Base-by-base conservation (phyloP, 73 alveolate species). In the Paramecium pentaurelia region DNA sequence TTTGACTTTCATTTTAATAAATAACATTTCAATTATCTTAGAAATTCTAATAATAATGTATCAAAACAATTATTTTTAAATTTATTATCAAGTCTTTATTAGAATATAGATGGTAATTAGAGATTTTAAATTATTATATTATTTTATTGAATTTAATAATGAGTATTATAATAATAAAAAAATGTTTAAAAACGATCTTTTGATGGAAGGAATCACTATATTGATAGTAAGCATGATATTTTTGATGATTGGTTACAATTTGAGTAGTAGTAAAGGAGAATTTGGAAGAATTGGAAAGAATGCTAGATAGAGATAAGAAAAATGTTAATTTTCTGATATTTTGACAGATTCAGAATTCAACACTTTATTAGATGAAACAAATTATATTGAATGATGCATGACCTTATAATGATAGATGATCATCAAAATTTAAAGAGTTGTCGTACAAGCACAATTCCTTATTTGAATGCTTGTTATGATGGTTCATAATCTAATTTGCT, bases 281-380 rank as follows among this genome's bases (percentile, higher is more conserved):
- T 54, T 22, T 54, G 70, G 70, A 54, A 54, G 70, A 18, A 54
- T 54, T 18, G 32, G 70, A 54, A 54, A 54, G 70, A 54, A 54
- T 54, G 70, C 70, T 18, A 54, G 70, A 54, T 18, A 54, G 70
- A 54, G 70, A 54, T 64, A 64, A 14, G 84, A 64, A 34, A 64
- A 64, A 64, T 32, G 84, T 18, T 14, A 20, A 32, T 28, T 6
- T 64, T 64, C 84, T 3, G 84, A 64, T 34, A 64, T 64, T 32
- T 64, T 64, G 47, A 64, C 84, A 64, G 84, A 64, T 64, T 64
- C 84, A 64, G 84, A 64, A 64, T 64, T 64, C 51, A 64, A 64
- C 47, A 64, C 84, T 32, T 34, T 64, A 34, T 34, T 64, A 32
- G 84, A 64, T 64, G 84, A 64, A 64, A 64, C 84, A 22, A 64